These are phyloP conservation scores for Lecanicillium sp. DNA, from an alignment of 2,329 filamentous ascomycete species.

Conservation along the genomic window DNA sequence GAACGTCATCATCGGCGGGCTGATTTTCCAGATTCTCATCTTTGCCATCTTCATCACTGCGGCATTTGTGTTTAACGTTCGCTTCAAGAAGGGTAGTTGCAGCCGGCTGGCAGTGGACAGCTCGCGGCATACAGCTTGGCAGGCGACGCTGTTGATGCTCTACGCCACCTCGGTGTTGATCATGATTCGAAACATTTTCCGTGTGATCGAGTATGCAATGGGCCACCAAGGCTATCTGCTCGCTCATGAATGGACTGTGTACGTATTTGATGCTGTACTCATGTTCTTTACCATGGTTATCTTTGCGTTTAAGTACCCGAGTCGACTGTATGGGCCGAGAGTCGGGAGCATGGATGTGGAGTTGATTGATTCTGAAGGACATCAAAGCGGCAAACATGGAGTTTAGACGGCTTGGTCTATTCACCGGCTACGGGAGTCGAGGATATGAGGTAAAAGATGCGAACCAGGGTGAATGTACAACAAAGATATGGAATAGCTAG, in stretches of 20 bases:
- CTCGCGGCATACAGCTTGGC: conserved; percentile 20
- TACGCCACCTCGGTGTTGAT: conserved; percentile 29
- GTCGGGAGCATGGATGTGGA: background rate
- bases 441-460: no score
- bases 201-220: conserved; percentile 37
- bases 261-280: conserved; percentile 30
- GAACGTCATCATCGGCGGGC: conserved; percentile 41
- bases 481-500: no score
- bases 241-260: conserved; percentile 27
- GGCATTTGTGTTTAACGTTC: conserved; percentile 33
- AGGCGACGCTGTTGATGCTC: conserved; percentile 22
- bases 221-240: conserved; percentile 29
- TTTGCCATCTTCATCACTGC: conserved; percentile 44
- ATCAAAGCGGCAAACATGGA: no score
- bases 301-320: conserved; percentile 14
- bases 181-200: conserved; percentile 32
- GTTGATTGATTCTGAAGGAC: background rate
- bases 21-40: conserved; percentile 46
- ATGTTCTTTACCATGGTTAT: conserved; percentile 23
- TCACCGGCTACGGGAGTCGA: no score
- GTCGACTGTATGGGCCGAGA: conserved; percentile 4
- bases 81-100: conserved; percentile 5
- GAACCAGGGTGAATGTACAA: no score
- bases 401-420: no score
- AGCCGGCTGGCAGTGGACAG: background rate